A percentile compares a stretch with the other conserved stretches of the same genome.
phyloP scores from a whole-genome alignment of 257 asterid genomes.

The Plantago major region DNA sequence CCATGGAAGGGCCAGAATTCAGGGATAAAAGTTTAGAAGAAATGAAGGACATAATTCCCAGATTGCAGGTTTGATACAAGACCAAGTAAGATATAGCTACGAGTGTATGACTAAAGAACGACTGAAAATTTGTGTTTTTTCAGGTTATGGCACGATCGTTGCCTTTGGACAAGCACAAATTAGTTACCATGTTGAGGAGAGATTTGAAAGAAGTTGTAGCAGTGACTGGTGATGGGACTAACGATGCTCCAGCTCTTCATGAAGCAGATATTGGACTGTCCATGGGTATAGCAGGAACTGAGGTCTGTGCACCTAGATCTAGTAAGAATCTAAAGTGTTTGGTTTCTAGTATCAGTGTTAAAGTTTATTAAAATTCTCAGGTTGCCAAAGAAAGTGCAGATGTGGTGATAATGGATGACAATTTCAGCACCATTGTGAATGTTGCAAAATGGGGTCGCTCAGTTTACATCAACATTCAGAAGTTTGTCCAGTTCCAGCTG shows the following conservation, averaged over 20 bases:
- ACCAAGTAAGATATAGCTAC: neutral
- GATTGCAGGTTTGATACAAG: conserved; percentile 50
- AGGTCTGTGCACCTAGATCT: conserved; percentile 27
- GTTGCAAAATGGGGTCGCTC: conserved; percentile 88
- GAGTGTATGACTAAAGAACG: too few relatives aligned
- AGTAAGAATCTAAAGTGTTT: neutral
- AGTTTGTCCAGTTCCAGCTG: conserved; percentile 83
- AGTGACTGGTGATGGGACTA: conserved; percentile 59
- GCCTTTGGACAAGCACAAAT: conserved; percentile 71
- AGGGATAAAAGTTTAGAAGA: conserved; percentile 51
- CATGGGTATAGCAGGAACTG: conserved; percentile 61
- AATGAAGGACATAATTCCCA: conserved; percentile 55
- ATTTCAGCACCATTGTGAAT: conserved; percentile 58
- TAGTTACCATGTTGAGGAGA: conserved; percentile 56
- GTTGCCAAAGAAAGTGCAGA: conserved; percentile 86
- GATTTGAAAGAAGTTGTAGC: conserved; percentile 66
- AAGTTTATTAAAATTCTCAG: conserved; percentile 29
- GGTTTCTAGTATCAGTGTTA: neutral
- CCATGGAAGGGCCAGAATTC: conserved; percentile 70
- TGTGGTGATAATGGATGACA: conserved; percentile 73
- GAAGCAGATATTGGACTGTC: conserved; percentile 61
- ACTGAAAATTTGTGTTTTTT: too few relatives aligned
- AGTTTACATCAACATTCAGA: conserved; percentile 76
- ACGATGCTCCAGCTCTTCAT: conserved; percentile 58
- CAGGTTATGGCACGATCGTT: conserved; percentile 73